These are phyloP conservation scores for Garcia nutans DNA, from an alignment of 345 rosid genomes.

Conservation along the genomic window DNA sequence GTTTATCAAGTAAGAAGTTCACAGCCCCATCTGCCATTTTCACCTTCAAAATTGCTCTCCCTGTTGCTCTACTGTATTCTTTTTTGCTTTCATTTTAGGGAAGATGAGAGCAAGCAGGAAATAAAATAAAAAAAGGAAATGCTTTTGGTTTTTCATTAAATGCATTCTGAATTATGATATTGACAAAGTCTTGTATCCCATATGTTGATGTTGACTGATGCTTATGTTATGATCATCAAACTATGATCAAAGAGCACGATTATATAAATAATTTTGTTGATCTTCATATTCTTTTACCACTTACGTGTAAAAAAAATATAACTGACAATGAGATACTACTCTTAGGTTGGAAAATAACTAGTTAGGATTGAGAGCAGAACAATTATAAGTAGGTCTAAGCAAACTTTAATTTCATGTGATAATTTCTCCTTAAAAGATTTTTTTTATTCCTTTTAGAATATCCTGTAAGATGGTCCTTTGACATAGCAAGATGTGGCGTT, in stretches of 20 bases:
- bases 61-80: not conserved
- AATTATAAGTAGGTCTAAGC: no score
- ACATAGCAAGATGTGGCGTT: not conserved
- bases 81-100: not conserved
- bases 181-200: not conserved
- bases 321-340: not conserved
- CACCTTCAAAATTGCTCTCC: not conserved
- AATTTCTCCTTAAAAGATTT: no score
- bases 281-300: not conserved
- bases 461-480: not conserved
- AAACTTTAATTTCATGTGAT: no score
- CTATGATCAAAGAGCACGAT: not conserved
- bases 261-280: no score
- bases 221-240: no score
- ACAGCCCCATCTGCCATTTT: constrained; percentile 38
- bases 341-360: no score
- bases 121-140: not conserved
- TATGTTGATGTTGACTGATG: no score
- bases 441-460: not conserved
- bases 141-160: not conserved
- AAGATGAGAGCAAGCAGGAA: not conserved
- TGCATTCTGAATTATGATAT: not conserved
- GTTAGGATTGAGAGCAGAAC: not conserved
- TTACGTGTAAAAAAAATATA: no score
- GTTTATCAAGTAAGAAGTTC: constrained; percentile 31